Conservation (phyloP, 345 rosid species). For the Acer negundo region DNA sequence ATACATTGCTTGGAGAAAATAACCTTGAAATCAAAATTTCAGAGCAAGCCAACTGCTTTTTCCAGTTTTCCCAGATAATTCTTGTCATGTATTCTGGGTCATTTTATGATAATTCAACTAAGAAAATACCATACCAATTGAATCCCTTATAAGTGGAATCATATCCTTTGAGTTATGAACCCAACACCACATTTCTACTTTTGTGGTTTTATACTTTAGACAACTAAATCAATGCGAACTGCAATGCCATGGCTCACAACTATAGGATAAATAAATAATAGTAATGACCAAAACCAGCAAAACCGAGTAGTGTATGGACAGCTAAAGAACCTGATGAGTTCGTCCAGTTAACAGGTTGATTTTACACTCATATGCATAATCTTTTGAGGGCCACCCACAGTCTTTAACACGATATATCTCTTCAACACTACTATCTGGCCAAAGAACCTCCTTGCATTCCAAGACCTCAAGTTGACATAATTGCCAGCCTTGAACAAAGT, state of each 20-base stretch:
- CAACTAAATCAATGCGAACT: not conserved
- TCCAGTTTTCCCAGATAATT: not conserved
- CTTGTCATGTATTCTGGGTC: not conserved
- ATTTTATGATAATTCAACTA: not conserved
- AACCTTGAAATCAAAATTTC: not conserved
- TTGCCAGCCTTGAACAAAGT: constrained; percentile 66
- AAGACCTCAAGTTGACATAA: constrained; percentile 85
- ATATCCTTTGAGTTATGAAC: not conserved
- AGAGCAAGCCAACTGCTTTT: not conserved
- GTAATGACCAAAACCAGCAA: not conserved
- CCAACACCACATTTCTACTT: not conserved
- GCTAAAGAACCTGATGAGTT: constrained; percentile 79
- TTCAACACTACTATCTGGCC: constrained; percentile 66
- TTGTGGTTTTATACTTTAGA: not conserved
- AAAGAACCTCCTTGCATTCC: constrained; percentile 77
- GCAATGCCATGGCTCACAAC: not conserved
- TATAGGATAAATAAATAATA: not conserved
- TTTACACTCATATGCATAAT: constrained; percentile 78
- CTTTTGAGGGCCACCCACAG: constrained; percentile 64
- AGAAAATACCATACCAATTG: not conserved
- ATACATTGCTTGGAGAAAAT: not conserved
- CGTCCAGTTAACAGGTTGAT: constrained; percentile 90
- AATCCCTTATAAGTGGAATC: not conserved
- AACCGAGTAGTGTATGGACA: constrained; percentile 4
- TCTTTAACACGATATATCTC: constrained; percentile 56